Percentiles rank a stretch among this genome's conserved stretches.
These are phyloP conservation scores for Penicillium sp. DNA, from an alignment of 2,329 filamentous ascomycete species.

Conservation along the genomic window DNA sequence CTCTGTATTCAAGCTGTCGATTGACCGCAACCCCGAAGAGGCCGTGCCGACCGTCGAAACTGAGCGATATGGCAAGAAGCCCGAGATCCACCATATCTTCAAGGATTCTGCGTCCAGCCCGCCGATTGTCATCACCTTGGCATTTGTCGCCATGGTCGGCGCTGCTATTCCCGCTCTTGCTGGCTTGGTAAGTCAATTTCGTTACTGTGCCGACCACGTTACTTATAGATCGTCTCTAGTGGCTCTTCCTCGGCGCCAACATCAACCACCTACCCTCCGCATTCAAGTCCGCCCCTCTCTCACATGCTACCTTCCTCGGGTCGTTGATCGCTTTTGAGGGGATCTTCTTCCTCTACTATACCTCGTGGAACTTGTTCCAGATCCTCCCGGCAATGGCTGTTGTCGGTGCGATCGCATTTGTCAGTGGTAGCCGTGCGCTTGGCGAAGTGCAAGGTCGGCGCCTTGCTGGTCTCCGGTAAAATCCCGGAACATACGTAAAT, in stretches of 20 bases:
- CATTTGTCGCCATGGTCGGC: slow-evolving; percentile 65
- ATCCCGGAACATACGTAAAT: background rate
- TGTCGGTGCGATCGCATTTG: slow-evolving; percentile 62
- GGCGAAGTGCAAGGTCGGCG: slow-evolving; percentile 86
- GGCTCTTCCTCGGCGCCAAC: slow-evolving; percentile 75
- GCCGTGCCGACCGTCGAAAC: slow-evolving; percentile 57
- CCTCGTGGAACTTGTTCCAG: slow-evolving; percentile 83
- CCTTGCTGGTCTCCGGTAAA: slow-evolving; percentile 59
- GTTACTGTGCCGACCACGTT: background rate
- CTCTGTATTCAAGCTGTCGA: slow-evolving; percentile 62
- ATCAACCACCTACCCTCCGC: slow-evolving; percentile 67
- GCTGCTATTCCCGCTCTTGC: slow-evolving; percentile 67
- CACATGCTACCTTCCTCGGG: slow-evolving; percentile 75
- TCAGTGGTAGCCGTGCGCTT: slow-evolving; percentile 82
- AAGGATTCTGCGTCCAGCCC: slow-evolving; percentile 68
- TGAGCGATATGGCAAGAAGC: slow-evolving; percentile 71
- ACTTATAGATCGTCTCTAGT: slow-evolving; percentile 44
- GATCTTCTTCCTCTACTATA: slow-evolving; percentile 92
- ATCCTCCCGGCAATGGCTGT: slow-evolving; percentile 63
- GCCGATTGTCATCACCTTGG: slow-evolving; percentile 65
- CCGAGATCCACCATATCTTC: slow-evolving; percentile 89
- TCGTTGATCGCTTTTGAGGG: slow-evolving; percentile 81
- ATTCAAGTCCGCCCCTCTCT: slow-evolving; percentile 63
- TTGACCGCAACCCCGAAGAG: slow-evolving; percentile 55
- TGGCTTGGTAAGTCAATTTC: slow-evolving; percentile 49